Percentiles rank a stretch among this genome's conserved stretches.
Evolutionary conservation across 1,284 basidiomycete genomes (phyloP).

Genomic region (Hemileia vastatrix): DNA sequence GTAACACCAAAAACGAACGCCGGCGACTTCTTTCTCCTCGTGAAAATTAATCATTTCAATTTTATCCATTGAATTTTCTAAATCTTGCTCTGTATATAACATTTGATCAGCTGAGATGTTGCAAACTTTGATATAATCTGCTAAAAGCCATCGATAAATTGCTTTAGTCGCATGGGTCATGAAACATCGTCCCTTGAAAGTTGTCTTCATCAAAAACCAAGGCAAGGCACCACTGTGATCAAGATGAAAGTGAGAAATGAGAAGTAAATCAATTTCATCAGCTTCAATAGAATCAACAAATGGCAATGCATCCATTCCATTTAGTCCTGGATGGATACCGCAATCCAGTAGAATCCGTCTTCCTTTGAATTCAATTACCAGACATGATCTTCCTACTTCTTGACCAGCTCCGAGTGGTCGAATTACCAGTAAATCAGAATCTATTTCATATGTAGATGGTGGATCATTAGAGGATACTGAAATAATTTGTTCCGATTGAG

Average conservation of each 20-base stretch:
- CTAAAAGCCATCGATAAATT: constrained; percentile 97
- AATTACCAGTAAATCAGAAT: too few relatives aligned
- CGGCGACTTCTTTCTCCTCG: constrained; percentile 82
- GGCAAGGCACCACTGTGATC: constrained; percentile 95
- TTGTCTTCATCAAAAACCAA: constrained; percentile 98
- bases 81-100: constrained; percentile 33
- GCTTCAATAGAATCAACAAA: constrained; percentile 97
- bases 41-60: constrained; percentile 92
- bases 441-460: too few relatives aligned
- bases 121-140: constrained; percentile 93
- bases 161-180: constrained; percentile 99
- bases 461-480: too few relatives aligned
- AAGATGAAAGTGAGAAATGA: constrained; percentile 94
- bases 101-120: too few relatives aligned
- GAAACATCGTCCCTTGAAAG: constrained; percentile 90
- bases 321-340: constrained; percentile 88
- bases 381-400: constrained; percentile 93
- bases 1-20: constrained; percentile 93
- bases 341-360: too few relatives aligned
- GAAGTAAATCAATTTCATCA: constrained; percentile 90
- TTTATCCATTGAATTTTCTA: too few relatives aligned
- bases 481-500: too few relatives aligned
- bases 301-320: constrained; percentile 84
- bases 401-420: constrained; percentile 91
- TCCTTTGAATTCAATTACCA: constrained; percentile 84